Evolutionary conservation across 2,329 filamentous ascomycete genomes (phyloP).

Genomic region (Stemphylium beticola): DNA sequence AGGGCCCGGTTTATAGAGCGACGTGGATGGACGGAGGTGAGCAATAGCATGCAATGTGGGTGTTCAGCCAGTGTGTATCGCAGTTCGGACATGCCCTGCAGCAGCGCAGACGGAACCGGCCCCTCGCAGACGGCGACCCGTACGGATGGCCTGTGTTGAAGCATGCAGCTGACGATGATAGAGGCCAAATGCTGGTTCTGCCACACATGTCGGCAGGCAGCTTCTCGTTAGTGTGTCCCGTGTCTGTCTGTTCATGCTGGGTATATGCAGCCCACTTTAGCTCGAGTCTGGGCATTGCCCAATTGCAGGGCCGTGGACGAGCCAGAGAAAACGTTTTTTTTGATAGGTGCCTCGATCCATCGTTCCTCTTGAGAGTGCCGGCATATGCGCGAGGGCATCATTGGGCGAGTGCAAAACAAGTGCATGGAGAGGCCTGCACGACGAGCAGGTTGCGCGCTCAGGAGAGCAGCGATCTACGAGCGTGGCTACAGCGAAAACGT

Average conservation of each 20-base stretch:
- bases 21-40: constrained; percentile 10
- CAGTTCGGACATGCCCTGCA: constrained; percentile 18
- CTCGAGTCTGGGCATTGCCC: constrained; percentile 22
- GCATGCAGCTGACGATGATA: constrained; percentile 18
- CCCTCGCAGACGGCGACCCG: constrained; percentile 3
- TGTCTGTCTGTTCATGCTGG: constrained; percentile 50
- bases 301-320: constrained; percentile 28
- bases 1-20: constrained; percentile 15
- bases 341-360: constrained; percentile 35
- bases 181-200: constrained; percentile 17
- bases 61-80: constrained; percentile 21
- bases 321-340: constrained; percentile 28
- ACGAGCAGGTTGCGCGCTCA: constrained; percentile 30
- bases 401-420: constrained; percentile 25
- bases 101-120: constrained; percentile 11
- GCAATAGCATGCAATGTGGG: constrained; percentile 13
- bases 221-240: constrained; percentile 42
- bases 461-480: constrained; percentile 19
- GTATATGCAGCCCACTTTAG: constrained; percentile 36
- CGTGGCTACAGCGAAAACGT: constrained; percentile 12
- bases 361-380: constrained; percentile 26
- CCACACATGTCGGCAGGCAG: constrained; percentile 19
- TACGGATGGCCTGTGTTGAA: constrained; percentile 9
- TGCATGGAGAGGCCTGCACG: constrained; percentile 24
- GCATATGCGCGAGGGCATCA: constrained; percentile 21